These are phyloP conservation scores for Aspergillus sergii DNA, from an alignment of 2,329 filamentous ascomycete genomes.

Conservation along the genomic window DNA sequence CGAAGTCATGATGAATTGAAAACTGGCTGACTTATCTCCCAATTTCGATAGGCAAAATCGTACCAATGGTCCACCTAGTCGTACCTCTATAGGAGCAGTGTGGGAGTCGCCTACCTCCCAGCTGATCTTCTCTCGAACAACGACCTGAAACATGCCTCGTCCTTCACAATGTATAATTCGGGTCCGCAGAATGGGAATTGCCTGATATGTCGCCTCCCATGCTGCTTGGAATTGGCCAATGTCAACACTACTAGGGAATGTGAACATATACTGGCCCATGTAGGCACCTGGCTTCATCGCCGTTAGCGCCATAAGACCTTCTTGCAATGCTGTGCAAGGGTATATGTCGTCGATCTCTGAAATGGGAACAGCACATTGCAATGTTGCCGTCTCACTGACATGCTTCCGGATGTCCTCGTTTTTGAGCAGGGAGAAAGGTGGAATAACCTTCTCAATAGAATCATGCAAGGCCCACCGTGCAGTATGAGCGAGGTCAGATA, in stretches of 20 bases:
- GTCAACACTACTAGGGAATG: constrained; percentile 29
- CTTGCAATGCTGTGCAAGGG: constrained; percentile 43
- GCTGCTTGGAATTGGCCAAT: constrained; percentile 36
- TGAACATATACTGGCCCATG: constrained; percentile 34
- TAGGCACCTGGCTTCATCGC: constrained; percentile 39
- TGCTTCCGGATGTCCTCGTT: too few species aligned
- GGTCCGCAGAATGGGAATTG: constrained; percentile 45
- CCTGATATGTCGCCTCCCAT: constrained; percentile 36
- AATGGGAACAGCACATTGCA: not conserved
- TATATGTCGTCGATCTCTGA: constrained; percentile 38
- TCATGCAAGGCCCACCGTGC: too few species aligned
- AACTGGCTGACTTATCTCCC: too few species aligned
- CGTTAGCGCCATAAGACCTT: constrained; percentile 39
- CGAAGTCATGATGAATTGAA: constrained; percentile 26
- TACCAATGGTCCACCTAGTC: not conserved
- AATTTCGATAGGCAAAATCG: constrained; percentile 28
- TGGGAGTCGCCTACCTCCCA: not conserved
- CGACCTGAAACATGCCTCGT: constrained; percentile 24
- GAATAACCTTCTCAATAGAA: too few species aligned
- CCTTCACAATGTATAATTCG: constrained; percentile 27
- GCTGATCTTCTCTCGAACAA: constrained; percentile 16
- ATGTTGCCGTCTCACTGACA: too few species aligned
- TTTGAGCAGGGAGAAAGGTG: too few species aligned
- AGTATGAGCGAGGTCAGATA: too few species aligned
- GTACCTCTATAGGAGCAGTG: not conserved